Conservation (phyloP, 2,329 filamentous ascomycete species). For the Trichoderma asperellum region DNA sequence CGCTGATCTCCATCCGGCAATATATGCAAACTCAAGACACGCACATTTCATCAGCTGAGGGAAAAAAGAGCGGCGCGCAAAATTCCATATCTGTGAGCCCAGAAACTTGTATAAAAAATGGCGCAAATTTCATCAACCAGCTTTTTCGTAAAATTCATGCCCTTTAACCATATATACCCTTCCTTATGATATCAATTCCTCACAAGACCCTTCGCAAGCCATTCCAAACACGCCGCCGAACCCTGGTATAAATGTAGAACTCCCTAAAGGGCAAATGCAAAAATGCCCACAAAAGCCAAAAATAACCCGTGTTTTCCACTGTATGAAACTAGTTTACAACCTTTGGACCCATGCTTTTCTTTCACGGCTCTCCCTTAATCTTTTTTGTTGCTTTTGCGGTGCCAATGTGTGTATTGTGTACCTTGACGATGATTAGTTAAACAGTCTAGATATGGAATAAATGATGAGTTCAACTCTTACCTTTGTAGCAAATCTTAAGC, state of each 20-base stretch:
- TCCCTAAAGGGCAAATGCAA: constrained; percentile 13
- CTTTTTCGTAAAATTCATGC: constrained; percentile 8
- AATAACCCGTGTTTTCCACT: neutral
- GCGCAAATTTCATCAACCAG: constrained; percentile 22
- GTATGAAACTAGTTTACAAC: constrained; percentile 3
- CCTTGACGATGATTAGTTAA: constrained; percentile 47
- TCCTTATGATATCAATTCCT: constrained; percentile 21
- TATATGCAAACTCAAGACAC: neutral
- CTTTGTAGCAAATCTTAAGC: constrained; percentile 94
- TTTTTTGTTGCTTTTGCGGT: constrained; percentile 79
- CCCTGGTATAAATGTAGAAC: constrained; percentile 22
- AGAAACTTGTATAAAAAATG: neutral
- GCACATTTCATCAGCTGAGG: neutral
- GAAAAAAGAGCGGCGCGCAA: neutral
- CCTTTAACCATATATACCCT: constrained; percentile 21
- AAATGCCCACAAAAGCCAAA: constrained; percentile 6
- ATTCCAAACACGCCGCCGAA: constrained; percentile 26
- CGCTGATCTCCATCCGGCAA: neutral
- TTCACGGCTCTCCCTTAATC: constrained; percentile 48
- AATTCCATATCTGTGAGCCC: neutral
- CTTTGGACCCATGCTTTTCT: neutral
- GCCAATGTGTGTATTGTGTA: constrained; percentile 89
- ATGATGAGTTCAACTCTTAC: constrained; percentile 49
- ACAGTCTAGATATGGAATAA: constrained; percentile 31
- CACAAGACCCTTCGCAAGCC: constrained; percentile 13